Evolutionary conservation across 805 yeast species (phyloP), one percentile per base, ranked within the genome.

Genomic region (Candida ipomoeae): DNA sequence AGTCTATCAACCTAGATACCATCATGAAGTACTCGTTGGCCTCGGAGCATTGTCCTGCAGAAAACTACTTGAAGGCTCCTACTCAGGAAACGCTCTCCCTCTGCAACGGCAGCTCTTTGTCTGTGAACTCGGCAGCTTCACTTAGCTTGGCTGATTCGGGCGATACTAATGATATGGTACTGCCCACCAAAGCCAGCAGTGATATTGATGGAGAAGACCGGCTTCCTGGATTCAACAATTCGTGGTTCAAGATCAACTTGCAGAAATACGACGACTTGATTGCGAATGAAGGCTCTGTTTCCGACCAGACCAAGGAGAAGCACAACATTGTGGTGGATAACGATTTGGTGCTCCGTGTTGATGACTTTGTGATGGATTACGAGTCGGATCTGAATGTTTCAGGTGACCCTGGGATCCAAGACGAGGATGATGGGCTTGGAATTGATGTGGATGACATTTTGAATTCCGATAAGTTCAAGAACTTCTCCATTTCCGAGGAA

Each of bases 1-100:
- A 72, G 17, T 77, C 82, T 0, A 67, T 81, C 33, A 74, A 77
- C 38, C 73, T 81, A 40, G 78, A 77, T 3, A 69, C 73, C 10
- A 69, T 86, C 3, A 84, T 87, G 91, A 73, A 74, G 40, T 63
- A 79, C 53, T 89, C 96, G 13, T 68, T 87, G 48, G 59, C 63
- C 0, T 69, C 77, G 38, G 96, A 92, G 59, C 86, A 91, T 0
- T 80, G 85, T 2, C 62, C 71, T 35, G 70, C 69, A 0, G 78
- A 74, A 50, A 62, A 63, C 4, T 73, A 73, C 50, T 52, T 73
- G 47, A 63, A 56, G 43, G 48, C 26, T 5, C 48, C 49, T 2
- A 20, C 29, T 10, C 15, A 18, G 5, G 42, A 37, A 33, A 14
- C 15, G 0, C 34, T 36, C 29, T 29, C 35, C 5, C 4, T 40